Evolutionary conservation across 108 stramenopile genomes (phyloP).

Genomic region (Skeletonema menzelii): DNA sequence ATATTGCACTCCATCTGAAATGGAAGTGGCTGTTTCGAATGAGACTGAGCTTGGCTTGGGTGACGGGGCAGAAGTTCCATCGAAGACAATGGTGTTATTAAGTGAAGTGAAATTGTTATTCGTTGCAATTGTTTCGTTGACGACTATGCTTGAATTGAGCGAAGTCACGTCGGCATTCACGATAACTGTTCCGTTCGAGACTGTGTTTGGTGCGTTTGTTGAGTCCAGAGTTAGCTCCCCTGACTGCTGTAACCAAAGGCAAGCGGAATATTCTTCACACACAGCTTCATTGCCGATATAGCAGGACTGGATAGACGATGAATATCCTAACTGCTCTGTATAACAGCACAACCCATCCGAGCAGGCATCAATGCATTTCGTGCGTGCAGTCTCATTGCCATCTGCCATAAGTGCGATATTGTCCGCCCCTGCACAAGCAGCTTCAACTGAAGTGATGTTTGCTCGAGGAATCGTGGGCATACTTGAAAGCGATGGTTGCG

Average conservation of each 20-base stretch:
- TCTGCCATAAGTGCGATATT: constrained; percentile 9
- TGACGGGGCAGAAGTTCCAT: not conserved
- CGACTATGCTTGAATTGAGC: not conserved
- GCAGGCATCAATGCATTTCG: constrained; percentile 15
- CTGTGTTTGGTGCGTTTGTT: not conserved
- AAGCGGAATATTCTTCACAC: constrained; percentile 7
- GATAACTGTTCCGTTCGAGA: too few relatives aligned
- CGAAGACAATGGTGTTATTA: not conserved
- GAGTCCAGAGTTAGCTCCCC: not conserved
- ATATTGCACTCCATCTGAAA: not conserved
- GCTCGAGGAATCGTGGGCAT: not conserved
- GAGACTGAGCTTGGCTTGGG: not conserved
- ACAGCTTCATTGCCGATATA: constrained; percentile 1
- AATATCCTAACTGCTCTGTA: constrained; percentile 18
- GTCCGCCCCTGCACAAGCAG: constrained; percentile 3
- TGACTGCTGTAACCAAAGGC: constrained; percentile 3
- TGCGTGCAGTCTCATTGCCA: constrained; percentile 5
- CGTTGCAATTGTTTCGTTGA: not conserved
- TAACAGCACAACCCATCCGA: constrained; percentile 23
- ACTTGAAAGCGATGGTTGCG: constrained; percentile 1
- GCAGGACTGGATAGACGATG: not conserved
- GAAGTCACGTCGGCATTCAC: not conserved
- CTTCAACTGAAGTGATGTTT: not conserved
- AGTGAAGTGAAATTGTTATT: not conserved
- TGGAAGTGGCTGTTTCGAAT: not conserved